Conservation (phyloP, 2,329 filamentous ascomycete species). For the Ceratocystis destructans region DNA sequence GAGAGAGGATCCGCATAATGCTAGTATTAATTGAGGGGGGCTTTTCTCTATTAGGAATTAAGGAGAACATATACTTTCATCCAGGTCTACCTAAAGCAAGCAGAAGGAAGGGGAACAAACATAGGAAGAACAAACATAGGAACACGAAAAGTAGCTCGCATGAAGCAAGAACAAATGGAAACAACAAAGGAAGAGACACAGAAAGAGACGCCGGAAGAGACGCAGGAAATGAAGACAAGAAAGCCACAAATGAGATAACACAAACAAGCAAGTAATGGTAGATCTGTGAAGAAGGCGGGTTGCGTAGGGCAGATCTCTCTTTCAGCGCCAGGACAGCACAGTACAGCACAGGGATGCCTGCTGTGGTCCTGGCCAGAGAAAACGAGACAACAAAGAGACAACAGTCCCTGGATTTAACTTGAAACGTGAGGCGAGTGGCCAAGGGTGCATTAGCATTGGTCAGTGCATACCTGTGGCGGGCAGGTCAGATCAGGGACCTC, state of each 20-base stretch:
- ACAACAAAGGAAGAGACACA: constrained; percentile 7
- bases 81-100: too few relatives aligned
- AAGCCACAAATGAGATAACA: neutral
- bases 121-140: constrained; percentile 2
- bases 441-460: neutral
- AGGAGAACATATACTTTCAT: too few relatives aligned
- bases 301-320: too few relatives aligned
- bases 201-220: constrained; percentile 1
- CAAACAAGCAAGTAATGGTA: too few relatives aligned
- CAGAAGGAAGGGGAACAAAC: neutral
- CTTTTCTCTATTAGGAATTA: too few relatives aligned
- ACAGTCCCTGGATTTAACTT: constrained; percentile 18
- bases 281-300: too few relatives aligned
- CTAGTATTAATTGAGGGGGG: too few relatives aligned
- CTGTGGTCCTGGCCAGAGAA: neutral
- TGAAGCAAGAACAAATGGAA: constrained; percentile 4
- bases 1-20: neutral
- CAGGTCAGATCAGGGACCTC: neutral
- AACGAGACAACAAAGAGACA: neutral
- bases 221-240: neutral
- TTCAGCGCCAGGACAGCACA: too few relatives aligned
- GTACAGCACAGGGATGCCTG: neutral
- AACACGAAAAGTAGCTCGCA: constrained; percentile 8
- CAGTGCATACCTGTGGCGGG: neutral
- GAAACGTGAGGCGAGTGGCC: neutral